Percentiles rank a stretch among this genome's conserved stretches.
phyloP scores from a whole-genome alignment of 2,329 filamentous ascomycete genomes.

The Colletotrichum echinochloae region DNA sequence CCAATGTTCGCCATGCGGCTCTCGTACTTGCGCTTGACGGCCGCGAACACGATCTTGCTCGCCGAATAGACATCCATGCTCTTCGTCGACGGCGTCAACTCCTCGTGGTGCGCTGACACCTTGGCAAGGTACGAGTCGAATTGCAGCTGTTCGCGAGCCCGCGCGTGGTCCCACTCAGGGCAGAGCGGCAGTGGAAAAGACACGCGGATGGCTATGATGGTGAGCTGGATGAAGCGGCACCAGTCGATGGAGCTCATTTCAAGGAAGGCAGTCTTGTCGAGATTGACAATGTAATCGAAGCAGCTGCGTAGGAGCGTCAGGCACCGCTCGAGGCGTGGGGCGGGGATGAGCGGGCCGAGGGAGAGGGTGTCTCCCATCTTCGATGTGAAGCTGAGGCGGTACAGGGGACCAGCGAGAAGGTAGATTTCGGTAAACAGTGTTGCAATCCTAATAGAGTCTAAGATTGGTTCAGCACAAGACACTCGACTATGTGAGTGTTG shows the following conservation, averaged over 20 bases:
- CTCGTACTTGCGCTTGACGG: constrained; percentile 61
- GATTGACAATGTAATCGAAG: constrained; percentile 49
- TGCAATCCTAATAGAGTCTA: constrained; percentile 26
- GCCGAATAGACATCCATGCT: constrained; percentile 59
- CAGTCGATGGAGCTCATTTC: constrained; percentile 58
- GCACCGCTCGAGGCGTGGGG: constrained; percentile 43
- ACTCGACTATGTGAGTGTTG: constrained; percentile 46
- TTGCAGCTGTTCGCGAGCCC: constrained; percentile 54
- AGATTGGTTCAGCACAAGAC: neutral
- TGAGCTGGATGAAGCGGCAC: constrained; percentile 54
- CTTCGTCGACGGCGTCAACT: constrained; percentile 44
- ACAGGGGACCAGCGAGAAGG: constrained; percentile 53
- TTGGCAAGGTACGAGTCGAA: constrained; percentile 55
- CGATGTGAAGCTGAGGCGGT: constrained; percentile 13
- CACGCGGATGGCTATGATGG: constrained; percentile 59
- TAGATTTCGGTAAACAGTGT: constrained; percentile 52
- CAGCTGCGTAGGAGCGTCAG: constrained; percentile 46
- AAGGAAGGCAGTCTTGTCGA: constrained; percentile 49
- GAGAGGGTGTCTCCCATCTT: constrained; percentile 38
- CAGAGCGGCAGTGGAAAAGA: constrained; percentile 58
- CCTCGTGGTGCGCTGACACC: constrained; percentile 47
- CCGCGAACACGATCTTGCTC: constrained; percentile 58
- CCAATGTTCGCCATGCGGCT: constrained; percentile 53
- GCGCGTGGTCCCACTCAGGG: constrained; percentile 50
- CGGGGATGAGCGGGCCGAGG: constrained; percentile 38